Base-by-base conservation (phyloP, 148 eudicot species). In the Euryodendron excelsum region DNA sequence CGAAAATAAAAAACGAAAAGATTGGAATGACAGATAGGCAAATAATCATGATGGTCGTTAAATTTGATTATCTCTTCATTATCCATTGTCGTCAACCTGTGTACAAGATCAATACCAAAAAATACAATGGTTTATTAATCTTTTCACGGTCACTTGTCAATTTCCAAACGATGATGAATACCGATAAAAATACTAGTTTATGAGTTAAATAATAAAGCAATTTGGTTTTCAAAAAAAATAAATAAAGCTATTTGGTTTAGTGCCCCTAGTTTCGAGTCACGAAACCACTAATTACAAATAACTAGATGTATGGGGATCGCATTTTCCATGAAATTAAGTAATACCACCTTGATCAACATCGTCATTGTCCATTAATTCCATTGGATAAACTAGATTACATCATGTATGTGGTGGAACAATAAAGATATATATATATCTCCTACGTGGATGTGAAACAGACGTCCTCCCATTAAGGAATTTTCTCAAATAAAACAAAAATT, bases 181-280 rank as follows among this genome's bases (percentile, higher is more conserved):
- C 15, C 18, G n/a, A n/a, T n/a, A n/a, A n/a, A n/a, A n/a, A n/a
- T n/a, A 62, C 18, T 27, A 30, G 37, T 27, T 62, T 28, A 62
- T 4, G 67, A 27, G 36, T 62, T 62, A 27, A 62, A 14, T 23
- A 72, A 21, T 36, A 27, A 25, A 14, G 15, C 52, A 44, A n/a
- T 69, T 4, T 15, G 34, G 18, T 67, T 60, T 23, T 25, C 14
- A 60, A 33, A 28, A n/a, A n/a, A n/a, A 31, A 17, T 28, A 13
- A 0, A 31, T 28, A 1, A 30, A 62, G n/a, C 11, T 7, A 59
- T 3, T 15, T 52, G 61, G 69, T 17, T 34, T 34, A 65, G 45
- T 31, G 75, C 23, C 37, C 75, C 31, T 20, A 52, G 75, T 52
- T 31, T 72, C 41, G 75, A 72, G 75, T 72, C 75, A 72, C 41